phyloP scores from a whole-genome alignment of 129 eudicot genomes.

The Erigeron canadensis region DNA sequence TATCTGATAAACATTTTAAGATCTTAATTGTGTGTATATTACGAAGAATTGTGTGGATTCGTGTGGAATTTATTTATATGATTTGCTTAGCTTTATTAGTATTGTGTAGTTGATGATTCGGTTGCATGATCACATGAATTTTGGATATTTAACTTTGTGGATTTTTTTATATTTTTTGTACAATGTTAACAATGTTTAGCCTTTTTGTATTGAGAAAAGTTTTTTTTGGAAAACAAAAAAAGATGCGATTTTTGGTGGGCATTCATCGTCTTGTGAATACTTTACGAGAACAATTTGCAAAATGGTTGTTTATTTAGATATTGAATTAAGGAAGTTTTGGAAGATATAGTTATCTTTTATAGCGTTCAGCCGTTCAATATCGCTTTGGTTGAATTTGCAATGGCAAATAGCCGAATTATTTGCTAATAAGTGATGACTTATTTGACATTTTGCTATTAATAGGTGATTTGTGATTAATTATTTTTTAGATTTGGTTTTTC shows the following conservation, averaged over 20 bases:
- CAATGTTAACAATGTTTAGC: too few relatives aligned
- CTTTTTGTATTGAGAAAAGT: too few relatives aligned
- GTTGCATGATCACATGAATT: constrained; percentile 9
- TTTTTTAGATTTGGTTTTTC: too few relatives aligned
- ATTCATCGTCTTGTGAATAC: neutral
- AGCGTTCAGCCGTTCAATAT: too few relatives aligned
- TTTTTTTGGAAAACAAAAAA: too few relatives aligned
- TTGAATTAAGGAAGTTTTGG: neutral
- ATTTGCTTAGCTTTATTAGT: constrained; percentile 18
- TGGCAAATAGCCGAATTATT: too few relatives aligned
- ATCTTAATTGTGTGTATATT: neutral
- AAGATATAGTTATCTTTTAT: neutral
- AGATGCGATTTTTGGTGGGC: neutral
- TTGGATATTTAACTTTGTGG: neutral
- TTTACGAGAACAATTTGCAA: neutral
- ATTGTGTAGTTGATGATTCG: neutral
- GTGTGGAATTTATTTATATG: neutral
- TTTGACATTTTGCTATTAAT: too few relatives aligned
- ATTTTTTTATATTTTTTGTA: neutral
- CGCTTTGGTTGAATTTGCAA: too few relatives aligned
- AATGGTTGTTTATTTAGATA: neutral
- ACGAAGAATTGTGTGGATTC: constrained; percentile 6
- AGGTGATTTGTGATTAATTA: too few relatives aligned
- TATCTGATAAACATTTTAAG: constrained; percentile 9
- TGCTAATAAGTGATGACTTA: too few relatives aligned